These are phyloP conservation scores for Saposhnikovia divaricata DNA, from an alignment of 129 eudicot genomes.

Conservation along the genomic window DNA sequence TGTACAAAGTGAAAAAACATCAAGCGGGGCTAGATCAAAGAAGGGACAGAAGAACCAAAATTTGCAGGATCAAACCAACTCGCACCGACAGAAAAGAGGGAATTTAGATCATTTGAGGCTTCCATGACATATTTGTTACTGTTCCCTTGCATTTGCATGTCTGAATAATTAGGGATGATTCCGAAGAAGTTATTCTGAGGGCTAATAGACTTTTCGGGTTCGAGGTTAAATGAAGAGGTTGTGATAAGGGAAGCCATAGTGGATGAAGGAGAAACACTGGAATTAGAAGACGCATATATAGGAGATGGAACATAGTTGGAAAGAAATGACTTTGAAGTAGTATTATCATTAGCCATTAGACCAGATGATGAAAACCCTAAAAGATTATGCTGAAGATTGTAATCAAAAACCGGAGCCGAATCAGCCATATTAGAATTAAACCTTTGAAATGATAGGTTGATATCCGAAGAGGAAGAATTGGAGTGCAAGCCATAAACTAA, in stretches of 20 bases:
- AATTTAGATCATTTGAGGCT: constrained; percentile 9
- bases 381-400: constrained; percentile 21
- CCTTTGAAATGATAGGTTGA: constrained; percentile 14
- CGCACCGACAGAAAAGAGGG: neutral
- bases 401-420: constrained; percentile 3
- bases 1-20: neutral
- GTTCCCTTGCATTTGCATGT: constrained; percentile 19
- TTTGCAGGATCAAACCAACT: constrained; percentile 48
- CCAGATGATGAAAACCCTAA: constrained; percentile 36
- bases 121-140: constrained; percentile 17
- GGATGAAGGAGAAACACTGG: constrained; percentile 3
- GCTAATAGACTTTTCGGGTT: constrained; percentile 9
- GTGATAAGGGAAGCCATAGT: constrained; percentile 25
- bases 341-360: neutral
- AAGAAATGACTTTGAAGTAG: constrained; percentile 3
- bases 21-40: constrained; percentile 27
- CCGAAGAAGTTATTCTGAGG: constrained; percentile 7
- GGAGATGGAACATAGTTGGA: neutral
- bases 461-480: neutral
- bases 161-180: constrained; percentile 9
- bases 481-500: constrained; percentile 27
- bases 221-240: constrained; percentile 18
- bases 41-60: constrained; percentile 48
- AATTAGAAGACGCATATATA: constrained; percentile 13
- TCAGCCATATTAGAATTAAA: constrained; percentile 2